Conservation (phyloP, 106 monocot genomes). For the Dendrobium officinale region DNA sequence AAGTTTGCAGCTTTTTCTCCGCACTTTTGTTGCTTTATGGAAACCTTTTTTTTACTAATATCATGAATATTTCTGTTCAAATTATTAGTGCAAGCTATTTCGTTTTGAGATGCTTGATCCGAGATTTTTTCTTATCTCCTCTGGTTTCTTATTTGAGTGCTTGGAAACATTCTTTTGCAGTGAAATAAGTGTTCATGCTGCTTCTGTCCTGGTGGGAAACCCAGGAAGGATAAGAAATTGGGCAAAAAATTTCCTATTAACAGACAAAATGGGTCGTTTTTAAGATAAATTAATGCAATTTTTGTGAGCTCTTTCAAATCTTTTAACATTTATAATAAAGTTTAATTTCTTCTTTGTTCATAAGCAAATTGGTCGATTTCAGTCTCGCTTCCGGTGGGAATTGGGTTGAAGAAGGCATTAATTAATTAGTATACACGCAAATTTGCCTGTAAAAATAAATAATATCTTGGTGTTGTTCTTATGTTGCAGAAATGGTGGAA, state of each 20-base stretch:
- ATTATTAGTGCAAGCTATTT: background rate
- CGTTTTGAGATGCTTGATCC: background rate
- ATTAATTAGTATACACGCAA: background rate
- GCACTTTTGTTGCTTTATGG: background rate
- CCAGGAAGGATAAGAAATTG: too few relatives aligned
- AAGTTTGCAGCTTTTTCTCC: background rate
- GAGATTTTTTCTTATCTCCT: background rate
- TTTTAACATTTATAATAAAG: too few relatives aligned
- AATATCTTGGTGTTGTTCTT: background rate
- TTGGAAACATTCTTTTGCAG: background rate
- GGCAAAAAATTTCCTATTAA: too few relatives aligned
- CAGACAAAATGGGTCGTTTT: too few relatives aligned
- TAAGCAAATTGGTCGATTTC: too few relatives aligned
- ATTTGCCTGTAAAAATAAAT: background rate
- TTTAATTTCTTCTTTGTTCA: too few relatives aligned
- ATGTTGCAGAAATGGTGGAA: constrained; percentile 17
- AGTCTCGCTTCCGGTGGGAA: too few relatives aligned
- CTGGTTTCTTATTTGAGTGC: background rate
- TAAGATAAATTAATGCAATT: too few relatives aligned
- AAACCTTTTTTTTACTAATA: background rate
- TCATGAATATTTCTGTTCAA: background rate
- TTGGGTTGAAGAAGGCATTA: background rate
- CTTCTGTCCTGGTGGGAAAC: background rate
- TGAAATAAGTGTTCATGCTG: background rate
- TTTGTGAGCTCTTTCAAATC: too few relatives aligned